Base-by-base conservation (phyloP, 148 eudicot species). In the Amaranthus palmeri region DNA sequence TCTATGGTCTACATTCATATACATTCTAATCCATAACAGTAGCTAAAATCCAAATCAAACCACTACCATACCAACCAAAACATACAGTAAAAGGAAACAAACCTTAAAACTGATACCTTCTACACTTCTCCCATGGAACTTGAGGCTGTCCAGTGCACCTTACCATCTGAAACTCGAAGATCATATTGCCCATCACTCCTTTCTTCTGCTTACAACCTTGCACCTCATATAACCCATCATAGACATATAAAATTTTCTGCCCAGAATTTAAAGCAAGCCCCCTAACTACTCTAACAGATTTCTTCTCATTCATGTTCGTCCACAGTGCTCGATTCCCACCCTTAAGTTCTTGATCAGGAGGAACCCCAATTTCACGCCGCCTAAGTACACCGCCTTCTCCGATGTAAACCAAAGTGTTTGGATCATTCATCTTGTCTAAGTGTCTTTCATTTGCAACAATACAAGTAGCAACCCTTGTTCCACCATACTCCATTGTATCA, bases 211-310 rank as follows among this genome's bases (percentile, higher is more conserved):
- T 61, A 74, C 49, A 83, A 3, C 58, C 46, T 0, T 7, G 61
- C 45, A 88, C 90, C 11, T 12, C 55, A 67, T 86, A 91, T 55
- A 91, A 70, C 0, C 97, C 97, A 72, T 89, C 85, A 61, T 92
- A 92, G 1, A 85, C 55, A 63, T 83, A 86, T 8, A 48, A 44
- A 12, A 74, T 18, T 46, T 46, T 58, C 8, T 36, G 55, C 3
- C 15, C 51, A 10, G 9, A 8, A 5, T 48, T 6, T 6, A 8
- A 58, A 3, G 62, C 60, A 2, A 72, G 65, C 42, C 82, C 83
- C 13, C 84, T 70, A 43, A 90, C 80, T 53, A 88, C 92, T 70
- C 92, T 80, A 4, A 89, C 79, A 0, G 83, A 88, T 44, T 12
- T 76, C 56, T 69, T 67, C n/a, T 51, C 72, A 62, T 72, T 74